Evolutionary conservation across 2,329 filamentous ascomycete genomes (phyloP).

Genomic region (Verticillium alfalfae): DNA sequence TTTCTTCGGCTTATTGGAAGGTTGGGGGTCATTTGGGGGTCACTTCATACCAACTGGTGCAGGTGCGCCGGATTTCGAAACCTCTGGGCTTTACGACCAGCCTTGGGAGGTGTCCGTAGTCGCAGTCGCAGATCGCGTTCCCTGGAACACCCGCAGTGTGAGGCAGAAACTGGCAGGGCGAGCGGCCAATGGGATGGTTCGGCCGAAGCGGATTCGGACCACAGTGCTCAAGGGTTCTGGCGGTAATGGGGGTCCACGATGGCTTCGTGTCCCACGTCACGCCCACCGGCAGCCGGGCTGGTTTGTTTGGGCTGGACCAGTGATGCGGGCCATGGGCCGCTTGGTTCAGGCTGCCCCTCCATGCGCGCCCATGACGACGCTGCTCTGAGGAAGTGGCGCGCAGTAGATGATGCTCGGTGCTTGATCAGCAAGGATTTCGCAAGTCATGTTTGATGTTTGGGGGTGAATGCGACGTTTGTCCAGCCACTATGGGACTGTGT

Average conservation of each 20-base stretch:
- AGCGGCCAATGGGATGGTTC: constrained; percentile 9
- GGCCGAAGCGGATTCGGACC: constrained; percentile 13
- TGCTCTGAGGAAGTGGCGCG: neutral
- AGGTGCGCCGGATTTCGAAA: too few relatives aligned
- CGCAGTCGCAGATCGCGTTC: constrained; percentile 7
- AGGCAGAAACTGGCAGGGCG: constrained; percentile 6
- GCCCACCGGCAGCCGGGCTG: neutral
- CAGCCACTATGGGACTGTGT: too few relatives aligned
- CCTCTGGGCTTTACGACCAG: neutral
- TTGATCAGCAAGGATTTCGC: neutral
- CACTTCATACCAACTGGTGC: too few relatives aligned
- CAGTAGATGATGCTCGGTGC: neutral
- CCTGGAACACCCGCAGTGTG: constrained; percentile 12
- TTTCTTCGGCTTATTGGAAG: neutral
- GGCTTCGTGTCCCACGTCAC: neutral
- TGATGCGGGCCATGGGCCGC: neutral
- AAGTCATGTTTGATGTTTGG: neutral
- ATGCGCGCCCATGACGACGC: neutral
- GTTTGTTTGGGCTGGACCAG: neutral
- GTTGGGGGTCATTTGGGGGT: neutral
- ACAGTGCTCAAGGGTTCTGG: constrained; percentile 2
- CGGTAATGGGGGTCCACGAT: neutral
- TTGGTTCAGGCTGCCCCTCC: neutral
- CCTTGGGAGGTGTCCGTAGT: constrained; percentile 11
- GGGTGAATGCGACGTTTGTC: neutral